These are phyloP conservation scores for Vigna radiata DNA, from an alignment of 306 rosid genomes.

Conservation along the genomic window DNA sequence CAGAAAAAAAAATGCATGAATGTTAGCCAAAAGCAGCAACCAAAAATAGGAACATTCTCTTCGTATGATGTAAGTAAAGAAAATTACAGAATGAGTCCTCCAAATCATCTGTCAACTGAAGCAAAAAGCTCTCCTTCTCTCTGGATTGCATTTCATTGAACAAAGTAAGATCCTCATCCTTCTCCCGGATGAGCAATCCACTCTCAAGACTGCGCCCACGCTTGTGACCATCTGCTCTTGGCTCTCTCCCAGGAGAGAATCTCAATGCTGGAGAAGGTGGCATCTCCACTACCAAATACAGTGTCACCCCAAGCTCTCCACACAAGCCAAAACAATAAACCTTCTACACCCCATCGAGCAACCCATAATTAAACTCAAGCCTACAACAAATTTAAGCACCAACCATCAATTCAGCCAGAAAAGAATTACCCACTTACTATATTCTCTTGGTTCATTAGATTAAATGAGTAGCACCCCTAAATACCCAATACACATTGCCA, in stretches of 20 bases:
- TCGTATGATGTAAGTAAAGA: constrained; percentile 35
- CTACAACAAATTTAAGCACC: constrained; percentile 30
- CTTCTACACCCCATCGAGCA: constrained; percentile 16
- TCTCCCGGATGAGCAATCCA: constrained; percentile 63
- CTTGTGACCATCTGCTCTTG: constrained; percentile 59
- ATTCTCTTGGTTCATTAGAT: not conserved
- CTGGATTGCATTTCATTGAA: constrained; percentile 77
- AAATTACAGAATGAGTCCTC: constrained; percentile 77
- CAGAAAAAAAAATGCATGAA: constrained; percentile 37
- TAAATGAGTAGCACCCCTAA: not conserved
- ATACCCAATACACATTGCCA: constrained; percentile 42
- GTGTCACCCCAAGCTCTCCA: constrained; percentile 45
- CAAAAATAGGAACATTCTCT: constrained; percentile 31
- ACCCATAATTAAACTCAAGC: constrained; percentile 40
- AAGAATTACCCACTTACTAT: not conserved
- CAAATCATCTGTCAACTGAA: constrained; percentile 71
- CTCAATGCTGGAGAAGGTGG: constrained; percentile 85
- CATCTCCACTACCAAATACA: constrained; percentile 59
- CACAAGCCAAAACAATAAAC: constrained; percentile 38
- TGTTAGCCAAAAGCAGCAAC: constrained; percentile 43
- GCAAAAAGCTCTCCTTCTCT: constrained; percentile 73
- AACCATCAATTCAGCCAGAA: constrained; percentile 34
- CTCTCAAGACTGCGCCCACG: constrained; percentile 83
- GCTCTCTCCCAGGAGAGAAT: constrained; percentile 76
- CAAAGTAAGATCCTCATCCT: constrained; percentile 85